Evolutionary conservation across 2,329 filamentous ascomycete genomes (phyloP), one percentile per base, ranked within the genome.

Genomic region (Colletotrichum lentis): DNA sequence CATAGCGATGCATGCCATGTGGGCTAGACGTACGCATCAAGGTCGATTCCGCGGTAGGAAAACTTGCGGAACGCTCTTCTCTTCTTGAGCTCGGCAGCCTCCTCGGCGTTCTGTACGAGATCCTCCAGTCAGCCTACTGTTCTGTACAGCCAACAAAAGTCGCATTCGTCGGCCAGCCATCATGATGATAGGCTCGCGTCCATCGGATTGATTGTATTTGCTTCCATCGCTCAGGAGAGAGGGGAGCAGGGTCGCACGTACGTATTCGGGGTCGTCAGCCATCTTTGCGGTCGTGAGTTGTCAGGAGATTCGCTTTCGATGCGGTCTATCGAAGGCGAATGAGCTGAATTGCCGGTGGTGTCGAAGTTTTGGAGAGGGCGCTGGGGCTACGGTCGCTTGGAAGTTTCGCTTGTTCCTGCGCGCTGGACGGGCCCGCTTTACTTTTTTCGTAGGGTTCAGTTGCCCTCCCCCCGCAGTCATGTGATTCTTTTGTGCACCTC

Each of bases 11-110:
- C 18, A 53, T 86, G 1, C 10, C 31, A 39, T 49, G 27, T 52
- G 58, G 65, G 64, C 56, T 61, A 44, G 75, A 86, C 94, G 80
- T 94, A 97, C 95, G 97, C 93, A 84, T 99, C 96, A 84, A 99
- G 94, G 85, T 99, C 96, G 84, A 99, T 93, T 81, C 96, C 96
- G 82, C 96, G 93, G 93, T 97, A 99, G 77, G 94, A 96, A 84
- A 98, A 99, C 91, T 98, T 99, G 88, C 94, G 92, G 92, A 98
- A 97, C 78, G 94, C 87, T 95, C 96, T 97, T 88, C 91, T 97
- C 90, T 93, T 97, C 94, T 98, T 99, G 85, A 99, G 87, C 92
- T 97, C 96, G 82, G 94, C 95, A 85, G 95, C 95, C 89, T 96
- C 93, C 88, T 96, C 94, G 83, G 94, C 91, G 88, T 97, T 95